phyloP scores from a whole-genome alignment of 768 basidiomycete species.

The Amanita polypyramis region DNA sequence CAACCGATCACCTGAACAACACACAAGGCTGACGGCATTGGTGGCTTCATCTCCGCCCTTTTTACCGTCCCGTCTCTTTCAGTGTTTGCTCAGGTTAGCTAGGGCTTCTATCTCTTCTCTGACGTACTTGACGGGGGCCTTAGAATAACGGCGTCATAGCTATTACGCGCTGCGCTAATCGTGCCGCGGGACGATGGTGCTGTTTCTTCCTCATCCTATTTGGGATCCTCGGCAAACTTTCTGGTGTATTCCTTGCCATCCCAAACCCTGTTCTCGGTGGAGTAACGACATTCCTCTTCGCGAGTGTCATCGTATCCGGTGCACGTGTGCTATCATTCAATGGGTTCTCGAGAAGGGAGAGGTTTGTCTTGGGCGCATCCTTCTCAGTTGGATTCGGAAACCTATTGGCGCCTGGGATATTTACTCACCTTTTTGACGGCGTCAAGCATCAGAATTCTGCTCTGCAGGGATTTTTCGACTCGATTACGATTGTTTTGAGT shows the following conservation, averaged over 20 bases:
- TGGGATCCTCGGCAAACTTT: slow-evolving; percentile 72
- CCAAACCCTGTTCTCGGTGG: slow-evolving; percentile 78
- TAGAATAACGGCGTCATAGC: slow-evolving; percentile 78
- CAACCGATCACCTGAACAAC: slow-evolving; percentile 21
- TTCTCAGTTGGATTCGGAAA: slow-evolving; percentile 64
- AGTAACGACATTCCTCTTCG: slow-evolving; percentile 82
- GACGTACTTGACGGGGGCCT: neutral
- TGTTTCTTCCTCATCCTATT: slow-evolving; percentile 73
- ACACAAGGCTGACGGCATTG: slow-evolving; percentile 63
- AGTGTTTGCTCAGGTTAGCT: slow-evolving; percentile 53
- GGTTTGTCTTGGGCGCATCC: slow-evolving; percentile 62
- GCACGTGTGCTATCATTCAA: slow-evolving; percentile 56
- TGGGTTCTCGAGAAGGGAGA: slow-evolving; percentile 50
- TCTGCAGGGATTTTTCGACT: slow-evolving; percentile 59
- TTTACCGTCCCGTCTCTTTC: slow-evolving; percentile 78
- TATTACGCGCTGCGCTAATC: slow-evolving; percentile 77
- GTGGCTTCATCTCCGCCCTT: slow-evolving; percentile 68
- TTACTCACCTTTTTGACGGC: slow-evolving; percentile 60
- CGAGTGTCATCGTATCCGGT: slow-evolving; percentile 62
- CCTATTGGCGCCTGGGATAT: slow-evolving; percentile 53
- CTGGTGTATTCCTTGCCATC: slow-evolving; percentile 73
- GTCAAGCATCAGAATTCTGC: slow-evolving; percentile 42
- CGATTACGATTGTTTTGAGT: slow-evolving; percentile 70
- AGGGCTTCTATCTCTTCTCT: neutral
- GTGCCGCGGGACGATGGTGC: slow-evolving; percentile 70